Base-by-base conservation (phyloP, 257 asterid genomes). In the Eucommia ulmoides region DNA sequence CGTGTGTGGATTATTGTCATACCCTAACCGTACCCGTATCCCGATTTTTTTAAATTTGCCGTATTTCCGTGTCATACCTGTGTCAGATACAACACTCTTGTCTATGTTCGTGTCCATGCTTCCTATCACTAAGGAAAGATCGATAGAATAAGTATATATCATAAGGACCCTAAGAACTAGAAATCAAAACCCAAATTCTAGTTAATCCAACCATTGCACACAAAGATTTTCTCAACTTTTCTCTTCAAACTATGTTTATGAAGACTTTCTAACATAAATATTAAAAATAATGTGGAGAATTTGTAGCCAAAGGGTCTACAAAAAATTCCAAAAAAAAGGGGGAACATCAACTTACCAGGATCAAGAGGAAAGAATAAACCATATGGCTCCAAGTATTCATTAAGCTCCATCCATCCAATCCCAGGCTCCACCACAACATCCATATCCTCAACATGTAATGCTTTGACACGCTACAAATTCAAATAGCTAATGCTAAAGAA, bases 381-480 rank as follows among this genome's bases (percentile, higher is more conserved):
- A 72, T 76, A 83, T 22, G 96, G 92, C 75, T 89, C 94, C 44
- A 89, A 75, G 69, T 74, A 83, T 22, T 85, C 96, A 62, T 91
- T 91, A 50, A 91, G 96, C 72, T 85, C 98, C 80, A 83, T 81
- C 98, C 96, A 91, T 52, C 94, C 98, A 66, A 83, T 79, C 62
- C 98, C 98, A 66, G 98, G 93, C 68, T 91, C 98, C 70, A 91
- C 98, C 52, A 91, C 88, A 49, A 91, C 94, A 69, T 91, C 98
- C 98, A 91, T 81, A 78, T 91, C 93, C 67, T 70, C 78, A 52
- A 91, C 69, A 60, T 91, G 76, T 62, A 91, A 68, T 23, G 88
- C 63, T 75, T 73, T 80, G 50, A 91, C 81, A 54, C 59, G 66
- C 96, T 89, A 66, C 72, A 74, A 16, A n/a, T 46, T 59, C 46